Base-by-base conservation (phyloP, 2,329 filamentous ascomycete species). In the Daldinia sp. region DNA sequence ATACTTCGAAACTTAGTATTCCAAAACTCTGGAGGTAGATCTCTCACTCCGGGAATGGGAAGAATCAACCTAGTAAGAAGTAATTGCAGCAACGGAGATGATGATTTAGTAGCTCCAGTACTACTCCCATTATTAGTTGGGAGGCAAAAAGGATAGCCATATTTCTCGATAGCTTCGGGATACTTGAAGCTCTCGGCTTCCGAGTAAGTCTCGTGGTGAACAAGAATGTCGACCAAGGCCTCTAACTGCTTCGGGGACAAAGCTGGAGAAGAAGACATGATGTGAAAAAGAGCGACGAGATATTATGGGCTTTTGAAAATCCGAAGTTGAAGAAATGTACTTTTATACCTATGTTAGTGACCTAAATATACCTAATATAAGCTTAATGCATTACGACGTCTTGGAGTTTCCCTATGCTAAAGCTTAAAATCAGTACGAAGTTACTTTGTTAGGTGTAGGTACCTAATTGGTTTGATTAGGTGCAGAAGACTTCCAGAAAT, bases 131-230 rank as follows among this genome's bases (percentile, higher is more conserved):
- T 58, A 33, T 68, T 69, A 15, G 55, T 55, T 70, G 70, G 28
- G 68, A 75, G 35, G 60, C 77, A 80, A 78, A 94, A 94, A 0
- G 92, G 92, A 69, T 87, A 88, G 13, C 92, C 92, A 81, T 93
- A 94, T 23, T 83, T 79, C 65, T 86, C 83, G 66, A 94, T 90
- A 30, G 89, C 87, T 1, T 84, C 81, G 0, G 91, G 87, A 41
- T 85, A 80, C 74, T 90, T 92, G 84, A 94, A 93, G 68, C 85
- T 86, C 75, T 91, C 86, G 68, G 93, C 92, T 79, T 96, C 92
- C 12, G 85, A 79, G 73, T 89, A 90, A 0, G 86, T 87, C 77
- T 89, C 83, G 69, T 86, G 76, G 73, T 89, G 88, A 35, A 86
- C 86, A 61, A 90, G 83, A 58, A 90, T 88, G 74, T 89, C 85